Base-by-base conservation (phyloP, 148 eudicot genomes). In the Heliosperma pusillum region DNA sequence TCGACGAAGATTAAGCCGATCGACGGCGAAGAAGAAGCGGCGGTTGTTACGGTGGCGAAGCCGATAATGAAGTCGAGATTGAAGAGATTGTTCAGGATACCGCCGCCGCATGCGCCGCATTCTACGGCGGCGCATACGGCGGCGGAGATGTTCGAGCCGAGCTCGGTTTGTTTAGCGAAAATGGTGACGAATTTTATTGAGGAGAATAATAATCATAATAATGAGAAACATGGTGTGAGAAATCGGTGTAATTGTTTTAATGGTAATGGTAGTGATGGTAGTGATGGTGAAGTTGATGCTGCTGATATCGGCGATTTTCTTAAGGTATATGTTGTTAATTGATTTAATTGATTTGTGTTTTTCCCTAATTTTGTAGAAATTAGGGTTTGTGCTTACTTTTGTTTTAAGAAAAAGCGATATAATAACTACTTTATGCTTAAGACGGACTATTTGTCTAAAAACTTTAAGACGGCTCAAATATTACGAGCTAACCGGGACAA, bases 121-220 rank as follows among this genome's bases (percentile, higher is more conserved):
- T 24, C 55, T 12, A 29, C 72, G 74, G 68, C 57, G 80, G 84
- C 20, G 85, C 42, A 36, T 36, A 74, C 27, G 58, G 66, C 22
- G 74, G 75, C 61, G 19, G 78, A 62, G 70, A 76, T 82, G 66
- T 88, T 85, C 19, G 98, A 94, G 73, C 98, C 98, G 71, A 87
- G 91, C 75, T 91, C 97, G 16, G 82, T 94, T 19, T 94, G 98
- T 61, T 80, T 94, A 47, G 93, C 88, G 13, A 92, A 90, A 24
- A 92, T 94, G 97, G 98, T 94, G 21, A 85, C 87, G 88, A 94
- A 87, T 83, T 94, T 90, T 72, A 85, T 94, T 4, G 97, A 94
- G 63, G 93, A 92, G 47, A 84, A 78, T 61, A 85, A 80, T 70
- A 90, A 94, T 58, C 85, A n/a, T n/a, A n/a, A 83, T 70, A 90